Conservation (phyloP, 352 stramenopile species). For the Phytophthora boehmeriae region DNA sequence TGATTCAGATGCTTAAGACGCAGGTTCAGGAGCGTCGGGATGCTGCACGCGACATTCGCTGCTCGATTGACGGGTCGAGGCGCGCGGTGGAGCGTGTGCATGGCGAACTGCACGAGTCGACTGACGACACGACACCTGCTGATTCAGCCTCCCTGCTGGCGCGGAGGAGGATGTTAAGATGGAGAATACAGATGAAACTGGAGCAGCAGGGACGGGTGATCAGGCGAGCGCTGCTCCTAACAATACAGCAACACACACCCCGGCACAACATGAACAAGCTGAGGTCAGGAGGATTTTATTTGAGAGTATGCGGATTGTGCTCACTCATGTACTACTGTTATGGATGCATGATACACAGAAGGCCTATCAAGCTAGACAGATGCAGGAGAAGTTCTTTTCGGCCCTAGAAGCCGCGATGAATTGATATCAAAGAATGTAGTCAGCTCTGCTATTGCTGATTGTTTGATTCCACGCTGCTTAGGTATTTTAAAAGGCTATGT, state of each 20-base stretch:
- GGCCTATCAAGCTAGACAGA: constrained; percentile 47
- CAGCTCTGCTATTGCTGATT: background rate
- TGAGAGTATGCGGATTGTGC: too few relatives aligned
- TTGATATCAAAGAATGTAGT: constrained; percentile 10
- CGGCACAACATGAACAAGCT: constrained; percentile 46
- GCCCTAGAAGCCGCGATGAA: constrained; percentile 56
- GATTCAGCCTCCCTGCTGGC: constrained; percentile 17
- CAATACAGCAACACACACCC: constrained; percentile 18
- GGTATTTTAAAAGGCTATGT: constrained; percentile 42
- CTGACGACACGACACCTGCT: constrained; percentile 42
- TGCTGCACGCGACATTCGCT: constrained; percentile 72
- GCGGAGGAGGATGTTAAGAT: constrained; percentile 56
- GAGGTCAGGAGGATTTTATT: constrained; percentile 23
- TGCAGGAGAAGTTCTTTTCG: constrained; percentile 73
- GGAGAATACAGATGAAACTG: constrained; percentile 41
- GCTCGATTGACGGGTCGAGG: constrained; percentile 72
- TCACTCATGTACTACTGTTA: background rate
- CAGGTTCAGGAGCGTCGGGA: constrained; percentile 82
- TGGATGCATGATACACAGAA: constrained; percentile 37
- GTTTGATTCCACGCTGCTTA: constrained; percentile 3
- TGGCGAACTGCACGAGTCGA: constrained; percentile 56
- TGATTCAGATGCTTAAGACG: constrained; percentile 82
- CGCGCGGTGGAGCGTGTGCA: constrained; percentile 67
- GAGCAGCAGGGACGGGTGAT: constrained; percentile 12
- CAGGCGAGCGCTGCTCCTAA: constrained; percentile 7